Base-by-base conservation (phyloP, 495 filamentous ascomycete species). In the Penicillium bovifimosum region DNA sequence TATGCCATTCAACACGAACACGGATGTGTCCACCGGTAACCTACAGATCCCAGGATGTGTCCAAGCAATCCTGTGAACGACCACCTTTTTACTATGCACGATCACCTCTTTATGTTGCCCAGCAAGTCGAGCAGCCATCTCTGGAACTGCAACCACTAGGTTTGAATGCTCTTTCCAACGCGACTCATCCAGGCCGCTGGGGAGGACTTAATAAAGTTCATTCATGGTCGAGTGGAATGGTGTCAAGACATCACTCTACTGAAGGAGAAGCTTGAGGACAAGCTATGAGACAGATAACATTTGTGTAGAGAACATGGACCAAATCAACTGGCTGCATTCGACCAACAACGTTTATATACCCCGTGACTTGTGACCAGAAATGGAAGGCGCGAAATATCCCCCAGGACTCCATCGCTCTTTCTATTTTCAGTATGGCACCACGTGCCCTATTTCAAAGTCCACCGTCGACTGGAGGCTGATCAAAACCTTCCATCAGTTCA, bases 291-390 rank as follows among this genome's bases (percentile, higher is more conserved):
- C 9, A 36, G 18, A 24, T 84, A 11, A 73, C 78, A 17, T 96
- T 95, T 56, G 73, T 90, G 33, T n/a, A n/a, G 79, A 86, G 28
- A 95, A 95, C 69, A 95, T 95, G 88, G 74, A 81, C 56, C 73
- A 81, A 34, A 80, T 88, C 35, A 82, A 88, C 71, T 87, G 88
- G 86, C 73, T 91, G 17, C 86, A 86, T 64, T 82, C 80, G n/a
- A n/a, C n/a, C n/a, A n/a, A n/a, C n/a, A n/a, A n/a, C n/a, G n/a
- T n/a, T n/a, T n/a, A 14, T 35, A 8, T n/a, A 24, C 4, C 20
- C 20, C 20, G 20, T 24, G 20, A 24, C 20, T 24, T 24, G 20
- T 24, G 20, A 24, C 20, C 20, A 24, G 4, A 24, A 24, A 4
- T 24, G 20, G 20, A 24, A 24, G 20, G 20, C 20, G 20, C 20